Evolutionary conservation across 805 yeast species (phyloP), one percentile per base, ranked within the genome.

Genomic region (Schwanniomyces polymorphus): DNA sequence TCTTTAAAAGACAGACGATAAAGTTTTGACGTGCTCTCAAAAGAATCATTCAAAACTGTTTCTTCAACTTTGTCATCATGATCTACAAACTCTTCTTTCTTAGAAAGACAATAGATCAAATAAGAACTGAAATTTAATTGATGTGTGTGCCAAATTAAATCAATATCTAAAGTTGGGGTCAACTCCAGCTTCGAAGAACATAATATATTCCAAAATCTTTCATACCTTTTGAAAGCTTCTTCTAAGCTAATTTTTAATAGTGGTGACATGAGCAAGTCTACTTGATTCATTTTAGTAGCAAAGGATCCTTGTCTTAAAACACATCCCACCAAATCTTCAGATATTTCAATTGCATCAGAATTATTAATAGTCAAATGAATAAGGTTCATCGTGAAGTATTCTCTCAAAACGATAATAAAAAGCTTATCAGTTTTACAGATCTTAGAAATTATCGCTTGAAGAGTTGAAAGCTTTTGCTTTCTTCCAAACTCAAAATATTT

Each of bases 91-190:
- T 14, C 21, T 5, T 42, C 41, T 6, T n/a, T 28, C 33, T 12
- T n/a, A 6, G 33, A 28, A 4, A 12, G 12, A 12, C 14, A 28
- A 28, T 28, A 28, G 10, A 28, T 25, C 33, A 55, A 50, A 43
- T 62, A 60, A 27, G 44, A 35, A 38, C 41, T 41, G 45, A 50
- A 44, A 8, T 52, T 34, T 16, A 63, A 50, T 37, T 58, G 64
- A 41, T 63, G 65, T 3, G 68, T 63, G 35, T 57, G 64, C 68
- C 68, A 62, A 3, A 61, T 38, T 40, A 63, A 49, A 34, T 62
- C 65, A 25, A 63, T 61, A 37, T 63, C 67, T 39, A 63, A 48
- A 4, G 65, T 60, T 0, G 68, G 67, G 1, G 61, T 60, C 12
- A 44, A 28, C 3, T 4, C 14, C 12, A 50, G 38, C 2, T 37